Conservation (phyloP, 495 filamentous ascomycete genomes). For the Chaetomium fimeti region DNA sequence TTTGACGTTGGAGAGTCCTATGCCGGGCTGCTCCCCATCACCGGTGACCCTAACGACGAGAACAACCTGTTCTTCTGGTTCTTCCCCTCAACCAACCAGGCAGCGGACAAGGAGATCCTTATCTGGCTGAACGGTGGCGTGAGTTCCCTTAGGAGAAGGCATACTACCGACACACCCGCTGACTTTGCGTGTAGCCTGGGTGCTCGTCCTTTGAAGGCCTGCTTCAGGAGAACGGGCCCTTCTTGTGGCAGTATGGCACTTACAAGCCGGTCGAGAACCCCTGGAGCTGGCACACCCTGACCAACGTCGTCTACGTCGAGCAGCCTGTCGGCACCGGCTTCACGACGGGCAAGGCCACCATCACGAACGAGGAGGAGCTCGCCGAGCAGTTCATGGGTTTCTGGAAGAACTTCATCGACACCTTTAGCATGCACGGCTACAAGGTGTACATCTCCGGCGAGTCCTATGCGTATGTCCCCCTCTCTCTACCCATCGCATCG, state of each 20-base stretch:
- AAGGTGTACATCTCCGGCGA: slow-evolving; percentile 71
- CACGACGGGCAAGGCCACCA: slow-evolving; percentile 59
- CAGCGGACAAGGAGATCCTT: slow-evolving; percentile 62
- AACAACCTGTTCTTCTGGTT: slow-evolving; percentile 75
- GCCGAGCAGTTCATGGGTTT: slow-evolving; percentile 68
- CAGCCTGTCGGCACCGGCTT: slow-evolving; percentile 79
- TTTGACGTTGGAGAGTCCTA: slow-evolving; percentile 79
- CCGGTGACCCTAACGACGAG: slow-evolving; percentile 48
- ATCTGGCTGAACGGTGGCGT: slow-evolving; percentile 72
- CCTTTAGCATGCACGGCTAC: slow-evolving; percentile 60
- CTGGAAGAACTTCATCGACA: slow-evolving; percentile 67
- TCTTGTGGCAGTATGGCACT: slow-evolving; percentile 70
- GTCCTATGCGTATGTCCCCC: slow-evolving; percentile 54
- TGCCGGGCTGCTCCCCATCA: slow-evolving; percentile 67
- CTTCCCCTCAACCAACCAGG: slow-evolving; percentile 60
- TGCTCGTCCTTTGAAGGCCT: slow-evolving; percentile 69
- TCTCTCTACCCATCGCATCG: neutral
- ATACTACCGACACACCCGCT: neutral
- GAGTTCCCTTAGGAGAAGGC: slow-evolving; percentile 20
- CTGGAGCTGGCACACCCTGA: slow-evolving; percentile 70
- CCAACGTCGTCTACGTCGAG: slow-evolving; percentile 73
- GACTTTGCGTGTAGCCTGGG: slow-evolving; percentile 45
- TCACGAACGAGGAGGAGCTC: slow-evolving; percentile 62
- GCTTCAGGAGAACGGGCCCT: slow-evolving; percentile 73
- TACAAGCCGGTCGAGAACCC: slow-evolving; percentile 62